Conservation (phyloP, 139 green algal genomes). For the Chlorella vulgaris region DNA sequence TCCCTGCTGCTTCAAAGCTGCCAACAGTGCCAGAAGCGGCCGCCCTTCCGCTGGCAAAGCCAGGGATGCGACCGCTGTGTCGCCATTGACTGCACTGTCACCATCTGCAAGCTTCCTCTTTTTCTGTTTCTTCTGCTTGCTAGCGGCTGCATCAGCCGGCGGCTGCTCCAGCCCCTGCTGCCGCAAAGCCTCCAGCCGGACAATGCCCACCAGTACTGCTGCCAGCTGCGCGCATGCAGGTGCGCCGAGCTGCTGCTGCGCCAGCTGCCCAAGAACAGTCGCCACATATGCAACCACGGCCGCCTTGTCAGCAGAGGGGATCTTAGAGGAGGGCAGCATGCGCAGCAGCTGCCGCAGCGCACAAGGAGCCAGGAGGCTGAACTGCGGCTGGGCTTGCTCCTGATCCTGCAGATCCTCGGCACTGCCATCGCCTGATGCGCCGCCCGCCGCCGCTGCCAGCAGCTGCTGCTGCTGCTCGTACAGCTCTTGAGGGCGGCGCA, state of each 20-base stretch:
- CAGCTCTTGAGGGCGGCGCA: constrained; percentile 48
- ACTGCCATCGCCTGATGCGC: background rate
- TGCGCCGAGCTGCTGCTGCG: constrained; percentile 24
- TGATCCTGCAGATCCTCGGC: too few relatives aligned
- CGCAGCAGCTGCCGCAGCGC: constrained; percentile 46
- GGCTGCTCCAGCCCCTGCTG: background rate
- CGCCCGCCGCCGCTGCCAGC: background rate
- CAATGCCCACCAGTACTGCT: constrained; percentile 20
- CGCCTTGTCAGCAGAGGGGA: constrained; percentile 21
- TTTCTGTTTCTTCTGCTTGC: background rate
- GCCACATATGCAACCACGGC: constrained; percentile 39
- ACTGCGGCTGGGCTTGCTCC: constrained; percentile 13
- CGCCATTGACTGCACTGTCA: background rate
- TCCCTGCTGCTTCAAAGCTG: background rate
- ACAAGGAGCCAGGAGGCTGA: constrained; percentile 47
- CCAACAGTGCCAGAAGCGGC: constrained; percentile 7
- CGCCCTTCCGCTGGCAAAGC: background rate
- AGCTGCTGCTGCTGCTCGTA: constrained; percentile 41
- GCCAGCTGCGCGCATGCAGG: background rate
- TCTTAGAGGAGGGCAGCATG: constrained; percentile 49
- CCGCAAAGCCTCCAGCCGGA: constrained; percentile 8
- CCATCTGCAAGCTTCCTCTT: background rate
- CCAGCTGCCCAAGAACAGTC: background rate
- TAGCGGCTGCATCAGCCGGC: background rate
- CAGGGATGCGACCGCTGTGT: background rate